Evolutionary conservation across 306 rosid genomes (phyloP).

Genomic region (Fragaria iinumae): DNA sequence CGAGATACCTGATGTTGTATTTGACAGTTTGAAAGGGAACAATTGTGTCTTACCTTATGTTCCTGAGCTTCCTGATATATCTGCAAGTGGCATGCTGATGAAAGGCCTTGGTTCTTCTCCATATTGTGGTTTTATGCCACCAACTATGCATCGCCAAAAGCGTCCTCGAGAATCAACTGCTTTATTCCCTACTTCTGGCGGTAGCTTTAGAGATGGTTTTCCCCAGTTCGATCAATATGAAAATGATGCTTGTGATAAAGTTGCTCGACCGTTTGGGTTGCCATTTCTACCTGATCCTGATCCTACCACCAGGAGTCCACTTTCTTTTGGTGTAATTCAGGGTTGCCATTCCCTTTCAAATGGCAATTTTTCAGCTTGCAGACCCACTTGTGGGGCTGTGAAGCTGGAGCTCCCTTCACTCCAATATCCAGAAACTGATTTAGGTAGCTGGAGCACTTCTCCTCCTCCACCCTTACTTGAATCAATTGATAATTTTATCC

Average conservation of each 20-base stretch:
- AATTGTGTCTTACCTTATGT: constrained; percentile 49
- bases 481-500: constrained; percentile 66
- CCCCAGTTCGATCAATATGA: constrained; percentile 45
- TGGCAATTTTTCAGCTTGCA: constrained; percentile 93
- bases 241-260: constrained; percentile 45
- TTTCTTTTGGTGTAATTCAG: constrained; percentile 35
- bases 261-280: constrained; percentile 47
- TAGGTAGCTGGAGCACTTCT: constrained; percentile 74
- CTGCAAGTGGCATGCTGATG: constrained; percentile 44
- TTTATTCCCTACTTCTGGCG: constrained; percentile 47
- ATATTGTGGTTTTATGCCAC: constrained; percentile 44
- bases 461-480: constrained; percentile 61
- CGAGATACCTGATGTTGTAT: constrained; percentile 59
- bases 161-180: constrained; percentile 59
- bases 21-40: constrained; percentile 56
- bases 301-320: constrained; percentile 45
- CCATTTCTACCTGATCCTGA: constrained; percentile 53
- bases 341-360: constrained; percentile 85
- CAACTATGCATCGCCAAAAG: constrained; percentile 57
- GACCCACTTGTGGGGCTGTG: constrained; percentile 66
- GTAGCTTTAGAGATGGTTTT: constrained; percentile 41
- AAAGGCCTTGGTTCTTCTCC: constrained; percentile 67
- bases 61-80: constrained; percentile 49
- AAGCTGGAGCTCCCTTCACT: constrained; percentile 99
- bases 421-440: constrained; percentile 94